Evolutionary conservation across 225 moss, liverwort and hornwort species (phyloP).

Genomic region (Marchantia paleacea): DNA sequence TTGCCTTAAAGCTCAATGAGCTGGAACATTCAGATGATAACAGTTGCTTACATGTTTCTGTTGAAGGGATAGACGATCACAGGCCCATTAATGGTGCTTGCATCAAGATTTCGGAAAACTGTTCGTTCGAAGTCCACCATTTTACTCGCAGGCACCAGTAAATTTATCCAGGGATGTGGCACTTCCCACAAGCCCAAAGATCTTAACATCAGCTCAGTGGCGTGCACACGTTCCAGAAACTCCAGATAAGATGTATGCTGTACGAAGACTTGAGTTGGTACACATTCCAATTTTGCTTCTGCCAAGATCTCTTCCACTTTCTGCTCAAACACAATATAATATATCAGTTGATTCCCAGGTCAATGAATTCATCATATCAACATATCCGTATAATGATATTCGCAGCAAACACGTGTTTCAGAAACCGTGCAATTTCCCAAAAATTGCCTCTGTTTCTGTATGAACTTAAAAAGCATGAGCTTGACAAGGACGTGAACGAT

Average conservation of each 20-base stretch:
- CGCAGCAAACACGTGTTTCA: neutral
- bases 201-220: conserved; percentile 50
- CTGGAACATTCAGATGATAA: neutral
- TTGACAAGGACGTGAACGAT: neutral
- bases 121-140: conserved; percentile 51
- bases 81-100: conserved; percentile 51
- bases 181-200: conserved; percentile 61
- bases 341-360: neutral
- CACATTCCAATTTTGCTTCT: conserved; percentile 34
- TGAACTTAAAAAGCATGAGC: neutral
- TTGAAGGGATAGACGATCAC: conserved; percentile 74
- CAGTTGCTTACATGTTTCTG: conserved; percentile 61
- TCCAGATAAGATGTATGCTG: conserved; percentile 56
- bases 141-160: conserved; percentile 63
- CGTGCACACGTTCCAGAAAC: conserved; percentile 69
- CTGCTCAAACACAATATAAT: conserved; percentile 30
- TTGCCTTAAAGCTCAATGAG: neutral
- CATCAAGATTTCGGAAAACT: conserved; percentile 51
- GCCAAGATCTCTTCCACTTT: conserved; percentile 46
- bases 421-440: neutral
- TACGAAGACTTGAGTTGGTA: conserved; percentile 49
- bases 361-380: neutral
- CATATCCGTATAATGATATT: neutral
- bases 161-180: conserved; percentile 75
- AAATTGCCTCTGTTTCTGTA: neutral